These are phyloP conservation scores for Diaporthe citrichinensis DNA, from an alignment of 2,329 filamentous ascomycete species.

Conservation along the genomic window DNA sequence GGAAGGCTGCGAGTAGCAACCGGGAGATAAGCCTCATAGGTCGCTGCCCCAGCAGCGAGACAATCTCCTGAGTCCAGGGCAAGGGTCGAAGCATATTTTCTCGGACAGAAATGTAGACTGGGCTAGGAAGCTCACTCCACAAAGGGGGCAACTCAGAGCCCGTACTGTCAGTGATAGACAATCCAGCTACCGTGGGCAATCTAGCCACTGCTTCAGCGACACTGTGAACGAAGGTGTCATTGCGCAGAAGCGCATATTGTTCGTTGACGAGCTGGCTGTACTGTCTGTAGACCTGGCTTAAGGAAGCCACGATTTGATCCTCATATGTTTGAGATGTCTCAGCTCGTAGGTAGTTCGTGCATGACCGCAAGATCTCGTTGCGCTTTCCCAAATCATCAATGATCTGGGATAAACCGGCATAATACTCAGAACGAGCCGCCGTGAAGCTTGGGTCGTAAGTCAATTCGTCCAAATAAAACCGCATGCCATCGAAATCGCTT, in stretches of 20 bases:
- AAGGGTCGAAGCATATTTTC: fast-evolving
- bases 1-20: neutral
- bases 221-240: neutral
- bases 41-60: fast-evolving
- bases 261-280: fast-evolving
- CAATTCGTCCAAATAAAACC: too few relatives aligned
- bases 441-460: too few relatives aligned
- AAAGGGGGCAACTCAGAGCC: fast-evolving
- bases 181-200: neutral
- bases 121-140: neutral
- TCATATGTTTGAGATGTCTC: too few relatives aligned
- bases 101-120: neutral
- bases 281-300: neutral
- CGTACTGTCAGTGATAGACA: neutral
- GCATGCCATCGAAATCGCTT: too few relatives aligned
- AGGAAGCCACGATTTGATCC: neutral
- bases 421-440: too few relatives aligned
- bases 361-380: fast-evolving
- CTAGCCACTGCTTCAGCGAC: neutral
- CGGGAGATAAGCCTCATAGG: neutral
- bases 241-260: neutral
- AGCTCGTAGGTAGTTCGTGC: fast-evolving
- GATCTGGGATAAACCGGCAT: too few relatives aligned
- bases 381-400: neutral
- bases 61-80: neutral